A percentile compares a stretch with the other conserved stretches of the same genome.
phyloP scores from a whole-genome alignment of 148 eudicot genomes.

The Vaccinium vitisidaea region DNA sequence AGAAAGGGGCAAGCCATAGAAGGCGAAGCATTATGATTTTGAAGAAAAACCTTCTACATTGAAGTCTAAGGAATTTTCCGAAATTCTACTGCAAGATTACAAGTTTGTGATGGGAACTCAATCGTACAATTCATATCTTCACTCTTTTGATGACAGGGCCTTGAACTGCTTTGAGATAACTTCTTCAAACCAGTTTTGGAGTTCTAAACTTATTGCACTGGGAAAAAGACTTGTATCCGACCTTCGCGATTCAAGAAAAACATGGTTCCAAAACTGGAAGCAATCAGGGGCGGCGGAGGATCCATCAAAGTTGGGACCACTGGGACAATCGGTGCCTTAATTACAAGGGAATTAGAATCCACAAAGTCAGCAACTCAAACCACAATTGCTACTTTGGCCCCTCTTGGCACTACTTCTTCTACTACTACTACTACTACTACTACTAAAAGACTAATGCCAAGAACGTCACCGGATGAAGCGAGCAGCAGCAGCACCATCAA shows the following conservation, averaged over 20 bases:
- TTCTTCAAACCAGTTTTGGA: background rate
- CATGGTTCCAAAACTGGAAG: slow-evolving; percentile 75
- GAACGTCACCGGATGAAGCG: slow-evolving; percentile 45
- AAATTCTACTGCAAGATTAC: background rate
- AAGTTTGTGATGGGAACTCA: background rate
- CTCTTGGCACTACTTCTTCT: slow-evolving; percentile 17
- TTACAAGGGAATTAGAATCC: slow-evolving; percentile 67
- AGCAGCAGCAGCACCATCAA: slow-evolving; percentile 39
- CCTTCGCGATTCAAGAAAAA: slow-evolving; percentile 13
- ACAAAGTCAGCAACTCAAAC: slow-evolving; percentile 30
- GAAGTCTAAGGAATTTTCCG: background rate
- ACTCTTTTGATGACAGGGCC: slow-evolving; percentile 4
- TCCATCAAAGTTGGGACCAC: slow-evolving; percentile 79
- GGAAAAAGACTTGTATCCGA: background rate
- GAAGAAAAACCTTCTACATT: background rate
- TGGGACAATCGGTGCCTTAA: slow-evolving; percentile 72
- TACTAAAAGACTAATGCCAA: slow-evolving; percentile 36
- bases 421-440: slow-evolving; percentile 23
- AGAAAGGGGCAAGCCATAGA: background rate
- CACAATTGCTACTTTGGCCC: slow-evolving; percentile 16
- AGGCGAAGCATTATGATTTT: background rate
- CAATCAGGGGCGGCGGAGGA: slow-evolving; percentile 79
- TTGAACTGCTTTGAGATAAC: slow-evolving; percentile 6
- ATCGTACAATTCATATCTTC: background rate
- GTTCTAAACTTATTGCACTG: background rate